phyloP scores from a whole-genome alignment of 257 asterid genomes.

The Nicotiana attenuata region DNA sequence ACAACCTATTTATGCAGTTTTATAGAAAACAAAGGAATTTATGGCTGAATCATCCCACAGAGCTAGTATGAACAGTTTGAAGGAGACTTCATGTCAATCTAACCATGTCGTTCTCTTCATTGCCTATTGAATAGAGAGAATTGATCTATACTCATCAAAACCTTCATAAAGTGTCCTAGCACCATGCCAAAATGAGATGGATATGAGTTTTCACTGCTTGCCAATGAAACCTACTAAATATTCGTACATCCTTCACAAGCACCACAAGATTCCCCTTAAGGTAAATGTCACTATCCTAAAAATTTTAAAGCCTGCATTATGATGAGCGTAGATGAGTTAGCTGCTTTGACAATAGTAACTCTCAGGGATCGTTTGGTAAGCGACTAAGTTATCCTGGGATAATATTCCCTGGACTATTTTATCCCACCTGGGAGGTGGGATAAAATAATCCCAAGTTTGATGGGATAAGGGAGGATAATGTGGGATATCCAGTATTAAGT shows the following conservation, averaged over 20 bases:
- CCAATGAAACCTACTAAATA: not conserved
- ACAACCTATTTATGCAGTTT: no score
- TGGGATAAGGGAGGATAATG: no score
- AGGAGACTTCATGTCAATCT: not conserved
- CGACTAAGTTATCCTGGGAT: no score
- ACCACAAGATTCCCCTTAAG: no score
- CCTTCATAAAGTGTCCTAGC: not conserved
- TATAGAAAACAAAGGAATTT: not conserved
- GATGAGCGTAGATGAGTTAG: not conserved
- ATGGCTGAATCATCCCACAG: not conserved
- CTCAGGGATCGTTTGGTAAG: no score
- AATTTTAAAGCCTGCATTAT: no score
- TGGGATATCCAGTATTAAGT: no score
- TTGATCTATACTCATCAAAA: not conserved
- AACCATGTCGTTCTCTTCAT: not conserved
- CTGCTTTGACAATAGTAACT: not conserved
- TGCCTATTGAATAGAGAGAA: not conserved
- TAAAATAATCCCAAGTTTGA: no score
- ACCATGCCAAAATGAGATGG: not conserved
- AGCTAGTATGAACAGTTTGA: not conserved
- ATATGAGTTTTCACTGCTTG: not conserved
- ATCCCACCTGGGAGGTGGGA: no score
- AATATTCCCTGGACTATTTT: no score
- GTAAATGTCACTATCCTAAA: no score
- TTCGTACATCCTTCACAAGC: no score